Conservation (phyloP, 2,329 filamentous ascomycete species). For the Cyphellophora attinorum region DNA sequence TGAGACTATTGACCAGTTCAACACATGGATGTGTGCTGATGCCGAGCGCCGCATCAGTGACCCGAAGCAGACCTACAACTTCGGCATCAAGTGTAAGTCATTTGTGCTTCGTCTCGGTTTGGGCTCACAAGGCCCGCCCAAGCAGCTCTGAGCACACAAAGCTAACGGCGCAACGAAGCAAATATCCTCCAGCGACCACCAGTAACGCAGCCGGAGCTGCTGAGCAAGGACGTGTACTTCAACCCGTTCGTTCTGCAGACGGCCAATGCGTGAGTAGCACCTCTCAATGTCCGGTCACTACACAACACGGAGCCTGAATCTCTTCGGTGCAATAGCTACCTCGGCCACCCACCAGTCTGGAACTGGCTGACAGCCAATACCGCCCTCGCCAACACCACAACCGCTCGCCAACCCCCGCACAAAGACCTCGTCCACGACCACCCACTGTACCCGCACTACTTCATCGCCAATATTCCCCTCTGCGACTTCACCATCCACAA, state of each 20-base stretch:
- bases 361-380: conserved; percentile 33
- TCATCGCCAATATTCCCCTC: conserved; percentile 32
- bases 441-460: conserved; percentile 27
- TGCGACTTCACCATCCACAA: conserved; percentile 25
- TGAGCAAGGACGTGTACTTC: conserved; percentile 32
- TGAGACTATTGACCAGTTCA: conserved; percentile 25
- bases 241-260: conserved; percentile 32
- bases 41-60: conserved; percentile 22
- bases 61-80: conserved; percentile 24
- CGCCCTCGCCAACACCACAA: conserved; percentile 26
- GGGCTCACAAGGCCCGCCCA: not conserved
- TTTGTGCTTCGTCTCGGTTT: not conserved
- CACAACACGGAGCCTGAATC: too few relatives aligned
- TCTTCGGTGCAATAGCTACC: conserved; percentile 22
- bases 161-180: conserved; percentile 14
- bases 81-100: conserved; percentile 24
- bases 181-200: conserved; percentile 32
- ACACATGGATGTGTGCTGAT: conserved; percentile 27
- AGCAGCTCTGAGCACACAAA: not conserved
- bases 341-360: conserved; percentile 30
- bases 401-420: conserved; percentile 29
- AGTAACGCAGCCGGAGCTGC: conserved; percentile 21
- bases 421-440: conserved; percentile 29
- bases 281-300: not conserved
- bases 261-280: conserved; percentile 25